These are phyloP conservation scores for Nemania serpens DNA, from an alignment of 2,329 filamentous ascomycete genomes.

Conservation along the genomic window DNA sequence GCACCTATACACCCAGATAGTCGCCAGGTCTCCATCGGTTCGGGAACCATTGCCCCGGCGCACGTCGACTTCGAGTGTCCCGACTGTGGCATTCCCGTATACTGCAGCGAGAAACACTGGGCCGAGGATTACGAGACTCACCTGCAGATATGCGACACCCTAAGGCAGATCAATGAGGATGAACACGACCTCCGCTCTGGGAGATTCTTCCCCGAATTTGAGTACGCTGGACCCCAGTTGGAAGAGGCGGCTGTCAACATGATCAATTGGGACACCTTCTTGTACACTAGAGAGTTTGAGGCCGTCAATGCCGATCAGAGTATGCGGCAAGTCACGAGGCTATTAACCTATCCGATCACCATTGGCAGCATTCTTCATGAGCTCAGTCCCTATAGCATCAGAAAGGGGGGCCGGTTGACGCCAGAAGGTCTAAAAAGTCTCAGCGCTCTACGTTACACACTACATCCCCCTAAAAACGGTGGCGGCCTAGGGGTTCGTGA, in stretches of 20 bases:
- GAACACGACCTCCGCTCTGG: conserved; percentile 94
- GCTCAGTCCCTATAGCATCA: conserved; percentile 87
- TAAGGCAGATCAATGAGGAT: conserved; percentile 95
- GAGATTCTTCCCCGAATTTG: conserved; percentile 89
- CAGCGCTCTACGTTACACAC: conserved; percentile 87
- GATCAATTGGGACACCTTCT: conserved; percentile 97
- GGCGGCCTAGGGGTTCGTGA: conserved; percentile 76
- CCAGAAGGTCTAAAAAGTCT: conserved; percentile 91
- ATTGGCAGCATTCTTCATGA: conserved; percentile 92
- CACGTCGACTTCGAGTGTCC: conserved; percentile 95
- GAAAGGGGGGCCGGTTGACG: conserved; percentile 75
- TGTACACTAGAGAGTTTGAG: conserved; percentile 89
- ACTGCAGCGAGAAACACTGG: conserved; percentile 94
- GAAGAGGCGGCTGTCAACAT: conserved; percentile 95
- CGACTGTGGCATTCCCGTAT: conserved; percentile 91
- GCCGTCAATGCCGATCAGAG: conserved; percentile 89
- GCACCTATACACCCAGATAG: conserved; percentile 67
- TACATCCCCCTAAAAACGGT: conserved; percentile 84
- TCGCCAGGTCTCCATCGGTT: conserved; percentile 61
- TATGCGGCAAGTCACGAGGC: conserved; percentile 89
- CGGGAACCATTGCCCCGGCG: conserved; percentile 66
- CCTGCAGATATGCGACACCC: conserved; percentile 86
- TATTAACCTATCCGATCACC: conserved; percentile 92
- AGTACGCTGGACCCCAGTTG: conserved; percentile 86
- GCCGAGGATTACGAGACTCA: conserved; percentile 94